Conservation (phyloP, 768 basidiomycete species). For the Lactarius deliciosus region DNA sequence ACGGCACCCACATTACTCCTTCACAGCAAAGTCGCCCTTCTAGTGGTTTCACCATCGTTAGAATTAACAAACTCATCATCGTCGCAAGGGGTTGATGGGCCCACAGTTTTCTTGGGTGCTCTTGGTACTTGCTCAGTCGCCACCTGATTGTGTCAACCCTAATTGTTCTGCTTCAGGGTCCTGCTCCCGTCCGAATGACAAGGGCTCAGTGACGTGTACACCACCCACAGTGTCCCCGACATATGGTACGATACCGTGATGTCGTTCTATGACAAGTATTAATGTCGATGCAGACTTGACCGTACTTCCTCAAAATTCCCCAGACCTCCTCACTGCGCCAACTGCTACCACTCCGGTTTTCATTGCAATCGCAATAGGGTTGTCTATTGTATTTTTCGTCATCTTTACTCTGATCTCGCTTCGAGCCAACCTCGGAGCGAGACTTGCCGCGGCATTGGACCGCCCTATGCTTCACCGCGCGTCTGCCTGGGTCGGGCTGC, state of each 20-base stretch:
- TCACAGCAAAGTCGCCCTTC: conserved; percentile 59
- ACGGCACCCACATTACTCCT: conserved; percentile 65
- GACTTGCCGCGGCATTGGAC: conserved; percentile 49
- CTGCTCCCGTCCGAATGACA: conserved; percentile 54
- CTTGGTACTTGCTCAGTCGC: conserved; percentile 45
- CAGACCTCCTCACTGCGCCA: conserved; percentile 59
- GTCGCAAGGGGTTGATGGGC: conserved; percentile 53
- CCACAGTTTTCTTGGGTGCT: conserved; percentile 63
- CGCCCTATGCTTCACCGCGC: conserved; percentile 55
- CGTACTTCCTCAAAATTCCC: conserved; percentile 56
- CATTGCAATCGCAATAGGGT: conserved; percentile 57
- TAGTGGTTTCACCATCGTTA: conserved; percentile 61
- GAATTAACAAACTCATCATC: conserved; percentile 38
- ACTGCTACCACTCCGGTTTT: conserved; percentile 60
- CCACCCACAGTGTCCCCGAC: conserved; percentile 51
- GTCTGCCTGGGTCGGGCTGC: conserved; percentile 73
- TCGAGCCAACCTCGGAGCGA: conserved; percentile 60
- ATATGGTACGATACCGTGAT: conserved; percentile 51
- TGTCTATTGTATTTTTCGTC: conserved; percentile 63
- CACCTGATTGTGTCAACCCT: conserved; percentile 8
- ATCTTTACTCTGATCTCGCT: conserved; percentile 65
- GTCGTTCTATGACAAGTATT: conserved; percentile 6
- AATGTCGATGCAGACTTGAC: conserved; percentile 52
- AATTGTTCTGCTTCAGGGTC: conserved; percentile 50
- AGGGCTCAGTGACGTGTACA: conserved; percentile 55